Evolutionary conservation across 2,329 filamentous ascomycete species (phyloP).

Genomic region (Juglanconis oblonga): DNA sequence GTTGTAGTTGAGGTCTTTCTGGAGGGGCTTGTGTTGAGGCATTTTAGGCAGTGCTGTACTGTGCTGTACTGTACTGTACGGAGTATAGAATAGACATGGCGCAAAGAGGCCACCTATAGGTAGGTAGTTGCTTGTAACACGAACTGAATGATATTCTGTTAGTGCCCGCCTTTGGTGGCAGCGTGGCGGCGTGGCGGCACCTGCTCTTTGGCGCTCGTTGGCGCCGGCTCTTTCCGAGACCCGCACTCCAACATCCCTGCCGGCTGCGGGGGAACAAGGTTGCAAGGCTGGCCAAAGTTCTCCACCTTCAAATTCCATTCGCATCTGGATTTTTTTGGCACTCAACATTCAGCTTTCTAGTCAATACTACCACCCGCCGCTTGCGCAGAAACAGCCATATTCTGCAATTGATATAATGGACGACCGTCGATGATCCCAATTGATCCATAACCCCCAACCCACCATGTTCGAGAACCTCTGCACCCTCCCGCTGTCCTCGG

Average conservation of each 20-base stretch:
- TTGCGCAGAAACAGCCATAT: neutral
- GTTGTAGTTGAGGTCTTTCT: constrained; percentile 16
- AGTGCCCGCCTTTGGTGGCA: too few species aligned
- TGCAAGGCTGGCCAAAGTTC: neutral
- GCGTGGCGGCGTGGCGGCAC: too few species aligned
- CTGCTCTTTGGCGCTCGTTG: neutral
- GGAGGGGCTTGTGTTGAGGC: neutral
- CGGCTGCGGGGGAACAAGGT: too few species aligned
- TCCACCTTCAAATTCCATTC: neutral
- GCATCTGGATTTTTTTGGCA: constrained; percentile 1
- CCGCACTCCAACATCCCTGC: neutral
- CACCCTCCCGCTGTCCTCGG: constrained; percentile 78
- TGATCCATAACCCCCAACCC: neutral
- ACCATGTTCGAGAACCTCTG: constrained; percentile 88
- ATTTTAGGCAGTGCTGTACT: too few species aligned
- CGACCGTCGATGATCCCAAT: constrained; percentile 5
- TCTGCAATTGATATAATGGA: constrained; percentile 3
- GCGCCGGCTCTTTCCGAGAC: neutral
- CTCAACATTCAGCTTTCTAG: neutral
- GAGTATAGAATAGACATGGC: too few species aligned
- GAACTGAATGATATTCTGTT: too few species aligned
- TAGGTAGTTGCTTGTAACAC: too few species aligned
- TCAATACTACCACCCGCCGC: neutral
- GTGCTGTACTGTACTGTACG: too few species aligned
- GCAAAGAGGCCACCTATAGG: too few species aligned